Conservation (phyloP, 129 eudicot species). For the Artemisia annua region DNA sequence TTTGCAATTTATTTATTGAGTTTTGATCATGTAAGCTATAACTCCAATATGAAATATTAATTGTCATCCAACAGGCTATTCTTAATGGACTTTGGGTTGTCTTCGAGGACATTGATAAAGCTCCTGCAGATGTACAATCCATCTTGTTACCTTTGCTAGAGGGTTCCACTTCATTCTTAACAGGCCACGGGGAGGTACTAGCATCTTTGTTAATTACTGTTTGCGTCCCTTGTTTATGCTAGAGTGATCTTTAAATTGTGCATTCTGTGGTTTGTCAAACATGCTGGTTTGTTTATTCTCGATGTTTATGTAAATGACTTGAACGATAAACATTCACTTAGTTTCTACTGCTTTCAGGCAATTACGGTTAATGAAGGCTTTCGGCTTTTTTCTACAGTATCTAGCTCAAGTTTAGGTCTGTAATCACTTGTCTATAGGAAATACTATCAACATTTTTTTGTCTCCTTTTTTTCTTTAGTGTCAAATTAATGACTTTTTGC, state of each 20-base stretch:
- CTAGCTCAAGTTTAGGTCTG: slow-evolving; percentile 72
- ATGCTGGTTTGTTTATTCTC: neutral
- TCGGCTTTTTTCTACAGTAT: slow-evolving; percentile 83
- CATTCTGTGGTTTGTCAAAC: slow-evolving; percentile 5
- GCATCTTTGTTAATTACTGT: neutral
- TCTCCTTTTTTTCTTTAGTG: too few relatives aligned
- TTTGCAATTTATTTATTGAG: neutral
- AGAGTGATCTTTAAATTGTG: slow-evolving; percentile 1
- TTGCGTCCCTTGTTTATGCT: neutral
- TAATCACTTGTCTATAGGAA: slow-evolving; percentile 1
- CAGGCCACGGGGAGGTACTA: slow-evolving; percentile 94
- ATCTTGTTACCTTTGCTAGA: slow-evolving; percentile 91
- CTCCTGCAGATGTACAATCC: slow-evolving; percentile 85
- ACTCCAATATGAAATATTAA: neutral
- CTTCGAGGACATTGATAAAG: slow-evolving; percentile 96
- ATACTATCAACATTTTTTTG: too few relatives aligned
- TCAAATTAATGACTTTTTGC: too few relatives aligned
- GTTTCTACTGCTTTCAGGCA: slow-evolving; percentile 53
- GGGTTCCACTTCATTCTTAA: slow-evolving; percentile 69
- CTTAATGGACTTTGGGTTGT: slow-evolving; percentile 90
- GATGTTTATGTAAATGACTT: neutral
- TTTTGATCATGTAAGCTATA: neutral
- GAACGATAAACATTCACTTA: slow-evolving; percentile 2
- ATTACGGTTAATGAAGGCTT: slow-evolving; percentile 68
- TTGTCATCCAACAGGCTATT: slow-evolving; percentile 59